These are phyloP conservation scores for Gossypium thurberi DNA, from an alignment of 345 rosid species.

Conservation along the genomic window DNA sequence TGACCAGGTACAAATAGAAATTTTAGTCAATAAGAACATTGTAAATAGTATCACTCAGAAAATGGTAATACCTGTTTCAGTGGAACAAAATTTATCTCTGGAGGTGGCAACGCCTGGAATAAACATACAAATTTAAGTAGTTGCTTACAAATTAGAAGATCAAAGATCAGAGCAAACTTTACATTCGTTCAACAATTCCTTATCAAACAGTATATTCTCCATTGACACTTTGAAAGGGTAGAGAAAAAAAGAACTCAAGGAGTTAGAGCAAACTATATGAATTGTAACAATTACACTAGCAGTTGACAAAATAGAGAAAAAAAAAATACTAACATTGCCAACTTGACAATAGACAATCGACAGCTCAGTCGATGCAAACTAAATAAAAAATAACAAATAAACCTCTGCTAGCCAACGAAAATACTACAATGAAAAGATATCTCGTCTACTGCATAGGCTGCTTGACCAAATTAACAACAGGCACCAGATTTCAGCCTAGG, in stretches of 20 bases:
- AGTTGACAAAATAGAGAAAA: neutral
- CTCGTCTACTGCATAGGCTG: neutral
- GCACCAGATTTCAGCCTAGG: neutral
- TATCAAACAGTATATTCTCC: no score
- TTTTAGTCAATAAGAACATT: neutral
- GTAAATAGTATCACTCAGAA: neutral
- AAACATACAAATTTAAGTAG: constrained; percentile 11
- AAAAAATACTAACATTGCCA: neutral
- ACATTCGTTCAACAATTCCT: no score
- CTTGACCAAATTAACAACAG: neutral
- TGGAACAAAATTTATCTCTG: constrained; percentile 65
- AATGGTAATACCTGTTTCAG: constrained; percentile 54
- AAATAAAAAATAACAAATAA: neutral
- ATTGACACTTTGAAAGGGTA: no score
- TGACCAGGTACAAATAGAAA: neutral
- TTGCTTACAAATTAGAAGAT: neutral
- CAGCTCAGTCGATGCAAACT: neutral
- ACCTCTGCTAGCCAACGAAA: neutral
- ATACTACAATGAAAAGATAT: neutral
- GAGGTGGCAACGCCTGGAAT: constrained; percentile 66
- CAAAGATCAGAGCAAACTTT: no score
- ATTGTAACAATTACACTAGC: neutral
- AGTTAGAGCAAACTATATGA: neutral
- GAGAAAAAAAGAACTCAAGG: neutral
- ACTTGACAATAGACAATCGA: neutral